A percentile compares a stretch with the other conserved stretches of the same genome.
phyloP scores from a whole-genome alignment of 768 basidiomycete species.

The Tulasnella calospora region DNA sequence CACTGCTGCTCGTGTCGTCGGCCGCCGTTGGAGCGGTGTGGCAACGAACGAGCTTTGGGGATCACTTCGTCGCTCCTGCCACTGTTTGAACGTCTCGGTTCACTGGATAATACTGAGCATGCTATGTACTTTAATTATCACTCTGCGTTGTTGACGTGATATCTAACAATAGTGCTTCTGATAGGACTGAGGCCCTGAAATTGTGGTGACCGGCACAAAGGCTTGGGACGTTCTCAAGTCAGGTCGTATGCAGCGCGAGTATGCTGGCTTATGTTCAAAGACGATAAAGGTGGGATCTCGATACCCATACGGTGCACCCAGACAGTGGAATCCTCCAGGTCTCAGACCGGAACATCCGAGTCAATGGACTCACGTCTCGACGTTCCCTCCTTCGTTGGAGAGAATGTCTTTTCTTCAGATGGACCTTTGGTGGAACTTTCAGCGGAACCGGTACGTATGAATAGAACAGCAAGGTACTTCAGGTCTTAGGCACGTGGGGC shows the following conservation, averaged over 20 bases:
- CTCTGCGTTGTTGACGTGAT: not conserved
- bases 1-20: not conserved
- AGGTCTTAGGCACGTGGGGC: too few relatives aligned
- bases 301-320: not conserved
- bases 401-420: not conserved
- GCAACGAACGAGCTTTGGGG: slow-evolving; percentile 9
- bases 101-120: not conserved
- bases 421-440: not conserved
- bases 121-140: not conserved
- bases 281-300: too few relatives aligned
- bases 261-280: too few relatives aligned
- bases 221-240: not conserved
- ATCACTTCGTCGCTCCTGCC: not conserved
- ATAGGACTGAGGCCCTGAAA: not conserved
- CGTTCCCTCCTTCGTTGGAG: not conserved
- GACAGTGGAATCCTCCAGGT: not conserved
- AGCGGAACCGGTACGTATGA: too few relatives aligned
- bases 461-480: too few relatives aligned
- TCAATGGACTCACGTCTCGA: not conserved
- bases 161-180: not conserved
- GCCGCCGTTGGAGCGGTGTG: slow-evolving; percentile 6
- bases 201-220: not conserved
- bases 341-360: not conserved
- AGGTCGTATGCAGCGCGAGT: not conserved
- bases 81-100: not conserved